Evolutionary conservation across 176 grass and related monocot species (phyloP), one percentile per base, ranked within the genome.

Genomic region (Tuctoria greenei): DNA sequence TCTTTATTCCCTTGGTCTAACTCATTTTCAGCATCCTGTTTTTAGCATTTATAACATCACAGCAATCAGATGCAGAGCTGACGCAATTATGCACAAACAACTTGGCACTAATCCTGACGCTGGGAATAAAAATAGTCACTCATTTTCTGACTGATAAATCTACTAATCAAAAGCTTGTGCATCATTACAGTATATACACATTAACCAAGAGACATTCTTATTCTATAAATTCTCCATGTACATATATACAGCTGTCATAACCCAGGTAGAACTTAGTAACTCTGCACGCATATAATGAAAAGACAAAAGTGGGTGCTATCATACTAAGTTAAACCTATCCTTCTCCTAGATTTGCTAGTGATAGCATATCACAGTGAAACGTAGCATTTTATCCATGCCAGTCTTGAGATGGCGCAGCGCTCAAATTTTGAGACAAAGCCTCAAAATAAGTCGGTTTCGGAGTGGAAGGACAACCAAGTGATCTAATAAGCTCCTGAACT

Each of bases 381-480:
- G 46, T 92, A 86, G 72, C 68, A 90, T 76, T 70, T 90, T 81
- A 84, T 75, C 93, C 90, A 91, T 77, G 85, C 70, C 35, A 86
- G 64, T 40, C 34, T 78, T 55, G 80, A 59, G 72, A 58, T 4
- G 75, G 81, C 0, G 13, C 38, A 0, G 9, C 18, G 4, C 71
- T 76, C 31, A 59, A 63, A 50, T 77, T 20, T 80, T 75, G 71
- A n/a, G 57, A 84, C n/a, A 81, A 88, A 59, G 82, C 71, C 82
- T 99, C 90, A 37, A 94, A 99, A 84, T 88, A 99, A 47, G 95
- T 99, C 45, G 95, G 91, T 82, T 78, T 99, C 5, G 95, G 82
- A 25, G 76, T 98, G 25, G 86, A 86, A 21, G 91, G 79, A 13
- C 91, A 92, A 20, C 89, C 83, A 69, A 99, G 85, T 60, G 81